Base-by-base conservation (phyloP, 768 basidiomycete species). In the Psilocybe sp. region DNA sequence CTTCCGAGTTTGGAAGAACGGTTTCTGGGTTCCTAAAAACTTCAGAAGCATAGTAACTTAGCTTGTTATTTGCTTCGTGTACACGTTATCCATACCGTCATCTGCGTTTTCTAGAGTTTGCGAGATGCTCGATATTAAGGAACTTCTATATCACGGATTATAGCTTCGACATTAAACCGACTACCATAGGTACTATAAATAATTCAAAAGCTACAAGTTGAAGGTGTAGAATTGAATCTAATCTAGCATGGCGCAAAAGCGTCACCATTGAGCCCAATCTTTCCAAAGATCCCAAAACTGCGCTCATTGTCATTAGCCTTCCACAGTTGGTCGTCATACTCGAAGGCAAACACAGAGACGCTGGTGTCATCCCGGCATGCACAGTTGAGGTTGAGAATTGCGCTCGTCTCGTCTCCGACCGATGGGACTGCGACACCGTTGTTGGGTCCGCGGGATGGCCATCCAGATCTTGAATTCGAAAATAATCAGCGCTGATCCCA, bases 271-370 rank as follows among this genome's bases (percentile, higher is more conserved):
- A 69, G 46, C 44, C 61, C 52, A 18, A 68, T 45, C 51, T 71
- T 71, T 6, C 64, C 67, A 35, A 64, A 67, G 10, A 72, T 64
- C 1, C 70, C 70, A 50, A 73, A 73, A 51, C 71, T 73, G 33
- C 63, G 60, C 51, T 73, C 72, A 36, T 67, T 69, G 38, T 65
- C 69, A 39, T 69, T 65, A 8, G 47, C 54, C 51, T 73, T 71
- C 72, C 72, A 73, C 18, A 41, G 34, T 51, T 70, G 67, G 52
- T 72, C 69, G 39, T 71, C 70, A 23, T 66, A 69, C 48, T 73
- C 72, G 51, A 73, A 73, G 0, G 68, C 67, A 46, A 63, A 72
- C 4, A 70, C 59, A 2, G 64, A 60, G 15, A 71, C 61, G 28
- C 62, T 63, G 12, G 51, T 59, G 42, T 67, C 67, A 41, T 60